Evolutionary conservation across 139 green algal species (phyloP), one percentile per base, ranked within the genome.

Genomic region (Auxenochlorella pyrenoidosa): DNA sequence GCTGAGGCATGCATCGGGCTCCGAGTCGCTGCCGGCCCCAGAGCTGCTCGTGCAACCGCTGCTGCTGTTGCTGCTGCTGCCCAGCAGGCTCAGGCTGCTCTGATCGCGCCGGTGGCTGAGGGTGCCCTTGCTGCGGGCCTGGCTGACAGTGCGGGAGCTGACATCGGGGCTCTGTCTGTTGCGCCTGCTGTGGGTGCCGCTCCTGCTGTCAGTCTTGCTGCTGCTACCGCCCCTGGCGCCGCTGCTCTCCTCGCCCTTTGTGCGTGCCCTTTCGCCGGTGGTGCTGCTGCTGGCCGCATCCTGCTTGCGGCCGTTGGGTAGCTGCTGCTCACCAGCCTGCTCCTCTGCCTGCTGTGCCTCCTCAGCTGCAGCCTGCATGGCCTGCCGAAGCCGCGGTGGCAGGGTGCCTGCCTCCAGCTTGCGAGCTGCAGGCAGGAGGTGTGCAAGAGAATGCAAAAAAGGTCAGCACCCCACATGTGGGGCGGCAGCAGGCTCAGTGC

Each of bases 371-470:
- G 58, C 79, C 1, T 19, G 58, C 26, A 21, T 36, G 16, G 79
- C 79, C 58, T 54, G 8, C 28, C 58, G 34, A 0, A 84, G 36
- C 58, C 79, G 58, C 38, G 54, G 54, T 2, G 80, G 80, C 60
- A 85, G 63, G 40, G 44, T 85, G 80, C 80, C 80, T n/a, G 80
- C 63, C 12, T 43, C 18, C 30, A 85, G 80, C 60, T 71, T 76
- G 34, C 66, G 41, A 38, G 38, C 80, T 85, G 80, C 80, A 85
- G 79, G 4, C 2, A 51, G 34, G 13, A 34, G 44, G 38, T 1
- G 72, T 32, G 22, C 19, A 44, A n/a, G n/a, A n/a, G 4, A 44
- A 41, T 22, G 10, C 4, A 24, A 3, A 30, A 26, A 0, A 47
- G 2, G 19, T 13, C 36, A 76, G 70, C 70, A 32, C 47, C 5